Evolutionary conservation across 148 eudicot species (phyloP), one percentile per base, ranked within the genome.

Genomic region (Camellia sinensis): DNA sequence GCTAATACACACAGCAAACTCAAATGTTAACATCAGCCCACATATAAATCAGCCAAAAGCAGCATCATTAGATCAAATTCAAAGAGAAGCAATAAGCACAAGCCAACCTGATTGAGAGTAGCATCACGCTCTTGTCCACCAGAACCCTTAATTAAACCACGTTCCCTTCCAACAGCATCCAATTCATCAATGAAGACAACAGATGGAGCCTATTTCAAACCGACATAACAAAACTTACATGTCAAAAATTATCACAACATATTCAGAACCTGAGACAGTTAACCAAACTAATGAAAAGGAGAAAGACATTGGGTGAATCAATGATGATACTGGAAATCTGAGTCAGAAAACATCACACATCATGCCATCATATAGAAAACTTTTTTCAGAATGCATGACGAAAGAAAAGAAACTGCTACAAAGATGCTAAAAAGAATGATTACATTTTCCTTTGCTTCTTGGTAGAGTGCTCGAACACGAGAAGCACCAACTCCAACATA

Each of bases 111-210:
- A 84, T 95, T 95, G 66, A 95, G 87, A 70, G 98, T 95, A 70
- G 98, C 98, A 88, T 95, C 98, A 83, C 98, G 98, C 79, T 95
- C 98, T 90, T 95, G 97, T 64, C 97, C 98, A 83, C 98, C 98
- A 81, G 98, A 95, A 63, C 98, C 98, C 87, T 91, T 93, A 56
- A 95, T 90, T 67, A 93, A 83, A 80, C 98, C 98, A 90, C 97
- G 98, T 83, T 91, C 96, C 81, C 98, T 91, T 73, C 98, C 98
- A 82, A 95, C 98, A 85, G 98, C 98, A 88, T 95, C 98, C 85
- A 95, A 83, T 86, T 95, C 98, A 88, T 95, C 98, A 80, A 95
- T 95, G 87, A 93, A 95, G 69, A 95, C 98, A 83, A 95, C 97
- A 79, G 98, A 86, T 78, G 98, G 98, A 83, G 98, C 94, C 98